These are phyloP conservation scores for Colletotrichum gigasporum DNA, from an alignment of 2,329 filamentous ascomycete genomes.

Conservation along the genomic window DNA sequence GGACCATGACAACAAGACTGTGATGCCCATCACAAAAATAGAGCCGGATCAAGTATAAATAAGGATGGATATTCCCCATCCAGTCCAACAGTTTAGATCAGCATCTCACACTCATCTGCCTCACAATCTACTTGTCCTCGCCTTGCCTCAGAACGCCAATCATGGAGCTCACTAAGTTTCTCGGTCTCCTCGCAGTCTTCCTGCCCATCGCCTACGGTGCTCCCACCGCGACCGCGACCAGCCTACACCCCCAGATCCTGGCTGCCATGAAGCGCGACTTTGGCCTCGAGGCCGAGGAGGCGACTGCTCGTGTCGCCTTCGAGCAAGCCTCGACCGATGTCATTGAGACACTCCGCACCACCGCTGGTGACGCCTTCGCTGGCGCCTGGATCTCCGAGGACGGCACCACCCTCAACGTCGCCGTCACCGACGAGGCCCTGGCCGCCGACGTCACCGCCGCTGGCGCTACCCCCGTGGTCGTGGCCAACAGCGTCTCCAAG, in stretches of 20 bases:
- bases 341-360: constrained; percentile 45
- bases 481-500: constrained; percentile 47
- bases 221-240: constrained; percentile 43
- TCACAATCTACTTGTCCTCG: constrained; percentile 22
- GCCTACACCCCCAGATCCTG: constrained; percentile 50
- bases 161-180: constrained; percentile 50
- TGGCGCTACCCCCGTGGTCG: constrained; percentile 44
- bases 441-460: constrained; percentile 45
- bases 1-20: background rate
- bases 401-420: constrained; percentile 45
- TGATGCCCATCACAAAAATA: background rate
- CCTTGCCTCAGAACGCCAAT: constrained; percentile 37
- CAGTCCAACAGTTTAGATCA: background rate
- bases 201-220: constrained; percentile 51
- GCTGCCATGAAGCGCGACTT: constrained; percentile 54
- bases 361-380: constrained; percentile 45
- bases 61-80: background rate
- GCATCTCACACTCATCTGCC: constrained; percentile 13
- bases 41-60: constrained; percentile 14
- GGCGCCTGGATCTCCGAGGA: constrained; percentile 49
- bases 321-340: constrained; percentile 46
- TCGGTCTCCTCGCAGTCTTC: constrained; percentile 47
- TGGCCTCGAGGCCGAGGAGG: constrained; percentile 48
- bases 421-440: constrained; percentile 47
- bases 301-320: constrained; percentile 47